Base-by-base conservation (phyloP, 352 stramenopile genomes). In the Pythium folliculosum region DNA sequence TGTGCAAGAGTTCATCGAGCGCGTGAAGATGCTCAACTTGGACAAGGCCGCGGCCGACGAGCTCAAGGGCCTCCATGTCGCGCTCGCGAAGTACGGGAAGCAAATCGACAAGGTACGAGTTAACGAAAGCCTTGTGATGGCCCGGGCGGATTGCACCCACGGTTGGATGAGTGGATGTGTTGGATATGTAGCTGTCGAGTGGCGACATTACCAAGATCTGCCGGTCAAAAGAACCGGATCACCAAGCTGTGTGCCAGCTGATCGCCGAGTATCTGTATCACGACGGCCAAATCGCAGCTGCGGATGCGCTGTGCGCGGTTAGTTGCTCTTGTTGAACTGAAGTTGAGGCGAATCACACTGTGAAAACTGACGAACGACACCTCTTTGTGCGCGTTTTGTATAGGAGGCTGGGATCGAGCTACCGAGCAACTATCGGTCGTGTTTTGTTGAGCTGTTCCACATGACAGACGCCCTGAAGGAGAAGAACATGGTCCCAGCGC, bases 241-340 rank as follows among this genome's bases (percentile, higher is more conserved):
- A 89, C 48, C 77, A 79, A 52, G 74, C 86, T 10, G 80, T 93
- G 52, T 86, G 76, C 27, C 80, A 80, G 43, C 60, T 93, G 47
- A 80, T 93, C 25, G 81, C 74, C 13, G 84, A 93, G 51, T 90
- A 93, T 73, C 75, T 93, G 8, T 93, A 93, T 47, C 84, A 91
- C 22, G 81, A 93, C 43, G 84, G 84, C 1, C 84, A 93, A 63
- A 88, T 93, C 44, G 77, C 89, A 13, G 84, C 81, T 3, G 84
- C 82, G 1, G 84, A 93, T 65, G 66, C 75, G 10, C 75, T 93
- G 63, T 92, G 84, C 77, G 79, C 85, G 63, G 84, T 91, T 48
- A 14, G 43, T 67, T n/a, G 17, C 17, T 16, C 1, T 16, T n/a
- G 17, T 27, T 27, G 5, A 1, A 19, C 19, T 12, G 16, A 22